These are phyloP conservation scores for Pascua guehoae DNA, from an alignment of 1,284 basidiomycete genomes.

Conservation along the genomic window DNA sequence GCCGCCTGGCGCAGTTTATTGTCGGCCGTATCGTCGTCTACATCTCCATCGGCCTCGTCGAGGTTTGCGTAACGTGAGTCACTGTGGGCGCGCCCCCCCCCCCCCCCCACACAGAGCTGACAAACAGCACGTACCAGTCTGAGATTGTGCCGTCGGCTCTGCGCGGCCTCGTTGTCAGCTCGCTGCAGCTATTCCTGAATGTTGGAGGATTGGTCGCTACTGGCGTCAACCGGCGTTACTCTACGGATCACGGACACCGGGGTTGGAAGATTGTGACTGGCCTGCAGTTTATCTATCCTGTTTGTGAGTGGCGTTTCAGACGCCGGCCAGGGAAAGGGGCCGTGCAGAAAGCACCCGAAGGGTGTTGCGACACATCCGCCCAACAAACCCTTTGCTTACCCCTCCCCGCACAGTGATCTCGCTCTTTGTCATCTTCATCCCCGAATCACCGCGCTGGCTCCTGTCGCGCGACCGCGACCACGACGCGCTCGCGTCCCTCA, in stretches of 20 bases:
- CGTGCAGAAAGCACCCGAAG: too few relatives aligned
- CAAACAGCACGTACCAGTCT: conserved; percentile 12
- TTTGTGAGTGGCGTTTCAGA: not conserved
- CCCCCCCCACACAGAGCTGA: not conserved
- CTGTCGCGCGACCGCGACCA: conserved; percentile 17
- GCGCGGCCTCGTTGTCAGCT: conserved; percentile 9
- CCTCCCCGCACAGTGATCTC: conserved; percentile 10
- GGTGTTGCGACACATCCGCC: too few relatives aligned
- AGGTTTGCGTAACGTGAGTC: conserved; percentile 9
- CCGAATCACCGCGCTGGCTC: conserved; percentile 24
- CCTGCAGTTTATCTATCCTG: conserved; percentile 12
- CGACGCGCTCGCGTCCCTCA: not conserved
- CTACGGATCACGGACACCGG: not conserved
- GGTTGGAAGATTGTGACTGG: conserved; percentile 5
- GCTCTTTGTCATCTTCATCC: conserved; percentile 9
- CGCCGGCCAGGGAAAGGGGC: not conserved
- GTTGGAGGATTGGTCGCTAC: conserved; percentile 8
- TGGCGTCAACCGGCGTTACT: conserved; percentile 13
- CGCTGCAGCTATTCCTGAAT: conserved; percentile 9
- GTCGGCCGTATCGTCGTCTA: conserved; percentile 18
- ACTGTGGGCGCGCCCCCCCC: too few relatives aligned
- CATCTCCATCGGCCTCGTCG: conserved; percentile 12
- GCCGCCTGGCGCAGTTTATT: conserved; percentile 13
- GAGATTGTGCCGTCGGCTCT: conserved; percentile 12
- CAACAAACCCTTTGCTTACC: too few relatives aligned